Evolutionary conservation across 768 basidiomycete species (phyloP), one percentile per base, ranked within the genome.

Genomic region (Xerocomellus chrysenteron): DNA sequence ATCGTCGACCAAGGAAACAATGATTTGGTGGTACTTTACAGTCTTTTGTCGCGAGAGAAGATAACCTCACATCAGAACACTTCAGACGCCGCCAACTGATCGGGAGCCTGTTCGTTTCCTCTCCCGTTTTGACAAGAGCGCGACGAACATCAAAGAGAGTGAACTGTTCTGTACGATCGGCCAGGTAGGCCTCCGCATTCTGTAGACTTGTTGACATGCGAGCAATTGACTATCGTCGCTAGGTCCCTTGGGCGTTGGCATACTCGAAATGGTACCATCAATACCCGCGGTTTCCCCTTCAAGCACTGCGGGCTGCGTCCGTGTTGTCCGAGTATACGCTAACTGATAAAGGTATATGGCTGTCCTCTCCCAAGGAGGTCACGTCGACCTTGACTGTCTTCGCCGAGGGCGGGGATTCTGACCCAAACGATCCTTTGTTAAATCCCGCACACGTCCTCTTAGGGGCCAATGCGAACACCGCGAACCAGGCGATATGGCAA

Each of bases 261-360:
- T 80, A 81, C 59, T 81, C 81, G 4, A 78, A 73, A 26, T 85
- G 82, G 82, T 85, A 84, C 60, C 82, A 84, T 61, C 79, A 83
- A 62, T 83, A 82, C 65, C 75, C 80, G 2, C 74, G 73, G 0
- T 84, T 80, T 67, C 82, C 82, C 0, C 62, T 77, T 1, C 73
- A 82, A 65, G 80, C 81, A 0, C 68, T 84, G 13, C 59, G 66
- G 19, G 80, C 80, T 1, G 80, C 83, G 1, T 72, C 81, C 3
- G 58, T 74, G 6, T 67, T 83, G 39, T 65, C 69, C 9, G 82
- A 84, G 60, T 84, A 84, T 56, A 84, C 82, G 0, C 64, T 84
- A 26, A 82, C 78, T 2, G 81, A 83, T 54, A 75, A 73, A 14
- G 83, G 80, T 3, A 77, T 76, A 2, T 81, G 77, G 78, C 65